phyloP scores from a whole-genome alignment of 768 basidiomycete genomes.

The Lentinula aciculospora region DNA sequence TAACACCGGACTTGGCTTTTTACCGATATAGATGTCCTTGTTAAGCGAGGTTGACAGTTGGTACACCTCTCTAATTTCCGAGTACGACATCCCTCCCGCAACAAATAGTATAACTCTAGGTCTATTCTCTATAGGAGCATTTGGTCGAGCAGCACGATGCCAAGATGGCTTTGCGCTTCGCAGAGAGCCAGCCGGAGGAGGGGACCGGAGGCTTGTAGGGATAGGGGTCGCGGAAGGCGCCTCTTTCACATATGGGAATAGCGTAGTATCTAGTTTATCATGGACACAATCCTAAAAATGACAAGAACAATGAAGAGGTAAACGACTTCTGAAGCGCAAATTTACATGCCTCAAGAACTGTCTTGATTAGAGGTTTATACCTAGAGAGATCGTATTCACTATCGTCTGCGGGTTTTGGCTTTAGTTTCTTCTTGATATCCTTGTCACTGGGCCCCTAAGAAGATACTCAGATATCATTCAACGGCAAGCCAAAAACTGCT shows the following conservation, averaged over 20 bases:
- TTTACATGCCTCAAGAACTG: conserved; percentile 70
- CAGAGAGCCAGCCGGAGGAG: conserved; percentile 65
- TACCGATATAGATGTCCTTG: conserved; percentile 92
- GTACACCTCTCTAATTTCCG: conserved; percentile 89
- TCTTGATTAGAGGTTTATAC: conserved; percentile 78
- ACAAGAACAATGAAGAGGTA: not conserved
- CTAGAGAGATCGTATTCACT: conserved; percentile 91
- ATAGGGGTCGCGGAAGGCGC: conserved; percentile 49
- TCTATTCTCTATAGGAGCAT: conserved; percentile 43
- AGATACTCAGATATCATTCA: not conserved
- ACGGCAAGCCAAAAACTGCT: not conserved
- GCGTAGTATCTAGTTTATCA: conserved; percentile 66
- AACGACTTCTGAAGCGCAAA: not conserved
- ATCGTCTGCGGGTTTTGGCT: conserved; percentile 79
- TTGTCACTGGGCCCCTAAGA: conserved; percentile 66
- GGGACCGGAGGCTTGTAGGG: conserved; percentile 40
- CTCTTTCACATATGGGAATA: conserved; percentile 91
- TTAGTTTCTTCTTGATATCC: conserved; percentile 76
- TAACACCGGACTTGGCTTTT: not conserved
- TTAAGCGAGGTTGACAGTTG: conserved; percentile 66
- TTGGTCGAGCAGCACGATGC: conserved; percentile 70
- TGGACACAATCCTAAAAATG: conserved; percentile 68
- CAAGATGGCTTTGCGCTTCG: conserved; percentile 87
- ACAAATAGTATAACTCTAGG: conserved; percentile 87
- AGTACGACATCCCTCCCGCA: conserved; percentile 94